phyloP scores from a whole-genome alignment of 805 yeast genomes.

The Spathaspora arborariae region DNA sequence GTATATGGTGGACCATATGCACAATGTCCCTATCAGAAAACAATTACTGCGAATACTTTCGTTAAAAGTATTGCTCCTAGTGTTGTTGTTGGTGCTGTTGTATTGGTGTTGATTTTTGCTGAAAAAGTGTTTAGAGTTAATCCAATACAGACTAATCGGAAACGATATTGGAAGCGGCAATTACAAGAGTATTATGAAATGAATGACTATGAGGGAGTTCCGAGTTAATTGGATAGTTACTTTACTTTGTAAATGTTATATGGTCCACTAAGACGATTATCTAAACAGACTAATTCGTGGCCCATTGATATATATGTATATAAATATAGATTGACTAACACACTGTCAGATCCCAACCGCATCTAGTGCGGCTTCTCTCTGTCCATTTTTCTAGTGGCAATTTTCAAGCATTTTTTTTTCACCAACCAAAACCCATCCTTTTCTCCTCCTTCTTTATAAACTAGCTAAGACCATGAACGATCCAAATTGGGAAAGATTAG shows the following conservation, averaged over 20 bases:
- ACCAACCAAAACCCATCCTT: not conserved
- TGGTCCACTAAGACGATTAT: no score
- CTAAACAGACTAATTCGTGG: no score
- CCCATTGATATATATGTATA: no score
- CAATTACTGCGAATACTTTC: slow-evolving; percentile 52
- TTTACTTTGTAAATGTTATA: no score
- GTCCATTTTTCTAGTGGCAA: not conserved
- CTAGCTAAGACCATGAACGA: slow-evolving; percentile 29
- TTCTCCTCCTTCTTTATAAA: not conserved
- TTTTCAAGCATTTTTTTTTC: not conserved
- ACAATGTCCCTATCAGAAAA: slow-evolving; percentile 69
- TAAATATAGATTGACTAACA: no score
- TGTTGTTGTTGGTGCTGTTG: slow-evolving; percentile 50
- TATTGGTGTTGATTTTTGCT: slow-evolving; percentile 48
- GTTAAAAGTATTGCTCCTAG: slow-evolving; percentile 65
- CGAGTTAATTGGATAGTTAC: no score
- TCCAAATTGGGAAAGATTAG: slow-evolving; percentile 39
- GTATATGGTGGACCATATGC: slow-evolving; percentile 78
- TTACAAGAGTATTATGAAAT: slow-evolving; percentile 52
- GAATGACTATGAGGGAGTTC: slow-evolving; percentile 82
- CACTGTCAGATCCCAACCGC: no score
- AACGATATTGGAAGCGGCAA: slow-evolving; percentile 57
- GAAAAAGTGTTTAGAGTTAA: slow-evolving; percentile 52
- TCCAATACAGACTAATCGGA: slow-evolving; percentile 71
- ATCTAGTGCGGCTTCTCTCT: not conserved